Percentiles rank a stretch among this genome's conserved stretches.
These are phyloP conservation scores for Fomitopsis palustris DNA, from an alignment of 1,284 basidiomycete species.

Conservation along the genomic window DNA sequence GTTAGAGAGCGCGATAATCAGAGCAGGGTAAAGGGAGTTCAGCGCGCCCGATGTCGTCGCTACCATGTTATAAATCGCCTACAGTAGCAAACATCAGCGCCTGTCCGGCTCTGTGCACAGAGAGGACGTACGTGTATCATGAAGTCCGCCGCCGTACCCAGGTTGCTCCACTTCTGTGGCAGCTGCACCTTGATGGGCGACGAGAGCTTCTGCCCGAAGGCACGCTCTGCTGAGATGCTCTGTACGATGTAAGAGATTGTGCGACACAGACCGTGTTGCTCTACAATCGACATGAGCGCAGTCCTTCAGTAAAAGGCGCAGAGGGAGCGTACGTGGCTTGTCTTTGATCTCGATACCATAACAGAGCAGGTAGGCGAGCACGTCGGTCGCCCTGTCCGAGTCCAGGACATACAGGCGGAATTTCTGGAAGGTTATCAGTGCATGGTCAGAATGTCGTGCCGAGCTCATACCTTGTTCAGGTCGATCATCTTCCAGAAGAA, in stretches of 20 bases:
- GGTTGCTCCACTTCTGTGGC: constrained; percentile 70
- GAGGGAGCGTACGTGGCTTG: constrained; percentile 67
- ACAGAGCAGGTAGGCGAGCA: constrained; percentile 76
- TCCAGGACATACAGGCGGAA: constrained; percentile 80
- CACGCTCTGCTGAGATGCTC: constrained; percentile 80
- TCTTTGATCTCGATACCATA: constrained; percentile 85
- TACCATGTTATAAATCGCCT: constrained; percentile 87
- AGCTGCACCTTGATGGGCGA: constrained; percentile 60
- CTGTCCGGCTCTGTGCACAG: background rate
- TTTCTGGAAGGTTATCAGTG: constrained; percentile 50
- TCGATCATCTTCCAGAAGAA: constrained; percentile 91
- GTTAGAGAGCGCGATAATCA: constrained; percentile 89
- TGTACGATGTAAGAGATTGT: constrained; percentile 91
- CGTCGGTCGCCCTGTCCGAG: constrained; percentile 72
- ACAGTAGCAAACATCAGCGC: background rate
- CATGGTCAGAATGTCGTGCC: background rate
- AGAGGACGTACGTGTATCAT: constrained; percentile 64
- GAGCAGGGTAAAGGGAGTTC: constrained; percentile 85
- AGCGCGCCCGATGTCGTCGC: constrained; percentile 83
- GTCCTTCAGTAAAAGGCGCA: background rate
- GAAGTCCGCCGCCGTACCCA: constrained; percentile 82
- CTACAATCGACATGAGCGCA: constrained; percentile 33
- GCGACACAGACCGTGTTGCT: constrained; percentile 88
- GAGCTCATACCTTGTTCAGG: constrained; percentile 73
- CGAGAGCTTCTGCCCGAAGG: constrained; percentile 69